Conservation (phyloP, 1,284 basidiomycete genomes). For the Pseudozyma thailandica region DNA sequence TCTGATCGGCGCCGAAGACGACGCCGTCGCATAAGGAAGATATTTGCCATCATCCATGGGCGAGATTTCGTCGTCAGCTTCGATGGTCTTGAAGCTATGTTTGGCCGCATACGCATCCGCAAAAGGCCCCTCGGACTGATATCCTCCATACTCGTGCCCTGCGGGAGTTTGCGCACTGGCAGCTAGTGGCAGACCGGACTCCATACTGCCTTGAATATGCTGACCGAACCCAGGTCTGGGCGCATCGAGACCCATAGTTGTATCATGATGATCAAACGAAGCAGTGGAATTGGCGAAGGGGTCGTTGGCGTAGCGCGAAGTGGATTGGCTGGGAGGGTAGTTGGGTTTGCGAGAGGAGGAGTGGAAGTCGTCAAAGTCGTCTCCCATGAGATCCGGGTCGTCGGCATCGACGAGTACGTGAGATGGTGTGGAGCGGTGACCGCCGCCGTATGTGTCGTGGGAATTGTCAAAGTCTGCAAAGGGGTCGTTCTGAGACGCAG, state of each 20-base stretch:
- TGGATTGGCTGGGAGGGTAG: constrained; percentile 28
- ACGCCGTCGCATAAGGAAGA: constrained; percentile 10
- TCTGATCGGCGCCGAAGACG: not conserved
- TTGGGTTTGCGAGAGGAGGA: constrained; percentile 19
- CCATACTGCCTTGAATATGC: constrained; percentile 42
- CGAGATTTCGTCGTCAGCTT: constrained; percentile 62
- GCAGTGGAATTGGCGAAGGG: constrained; percentile 33
- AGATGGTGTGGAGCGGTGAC: constrained; percentile 12
- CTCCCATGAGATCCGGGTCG: constrained; percentile 63
- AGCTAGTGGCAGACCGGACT: constrained; percentile 54
- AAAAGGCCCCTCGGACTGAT: constrained; percentile 46
- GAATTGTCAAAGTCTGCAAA: constrained; percentile 34
- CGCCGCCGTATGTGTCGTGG: constrained; percentile 33
- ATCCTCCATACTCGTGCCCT: constrained; percentile 38
- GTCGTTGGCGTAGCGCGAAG: constrained; percentile 14
- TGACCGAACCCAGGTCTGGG: constrained; percentile 32
- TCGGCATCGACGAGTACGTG: constrained; percentile 64
- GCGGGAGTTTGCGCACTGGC: constrained; percentile 46
- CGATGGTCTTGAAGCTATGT: constrained; percentile 61
- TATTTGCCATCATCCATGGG: constrained; percentile 37
- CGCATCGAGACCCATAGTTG: constrained; percentile 43
- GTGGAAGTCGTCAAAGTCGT: constrained; percentile 31
- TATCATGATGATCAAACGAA: constrained; percentile 39
- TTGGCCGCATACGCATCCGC: constrained; percentile 54
- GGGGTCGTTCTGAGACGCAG: constrained; percentile 15